These are phyloP conservation scores for Pseudopyricularia cyperi DNA, from an alignment of 2,329 filamentous ascomycete species.

Conservation along the genomic window DNA sequence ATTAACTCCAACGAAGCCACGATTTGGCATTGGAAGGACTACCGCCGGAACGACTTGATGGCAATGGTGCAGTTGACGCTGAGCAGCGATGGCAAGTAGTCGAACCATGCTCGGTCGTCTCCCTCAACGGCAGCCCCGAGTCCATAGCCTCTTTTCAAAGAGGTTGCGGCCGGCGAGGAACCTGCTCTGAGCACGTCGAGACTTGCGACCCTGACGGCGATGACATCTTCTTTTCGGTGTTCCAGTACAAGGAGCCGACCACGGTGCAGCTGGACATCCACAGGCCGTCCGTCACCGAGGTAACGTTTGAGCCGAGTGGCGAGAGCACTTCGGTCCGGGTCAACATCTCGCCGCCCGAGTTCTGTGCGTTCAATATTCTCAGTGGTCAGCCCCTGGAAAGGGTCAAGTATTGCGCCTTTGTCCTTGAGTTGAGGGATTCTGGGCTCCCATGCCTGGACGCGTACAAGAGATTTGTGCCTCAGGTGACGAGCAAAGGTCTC, in stretches of 20 bases:
- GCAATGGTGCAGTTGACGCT: conserved; percentile 26
- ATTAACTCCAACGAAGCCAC: conserved; percentile 18
- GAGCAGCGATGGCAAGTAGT: conserved; percentile 13
- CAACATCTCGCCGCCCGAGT: conserved; percentile 22
- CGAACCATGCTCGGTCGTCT: conserved; percentile 30
- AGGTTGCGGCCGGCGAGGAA: conserved; percentile 23
- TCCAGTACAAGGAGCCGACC: conserved; percentile 27
- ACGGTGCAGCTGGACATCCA: conserved; percentile 25
- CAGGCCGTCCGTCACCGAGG: conserved; percentile 16
- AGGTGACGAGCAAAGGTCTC: conserved; percentile 5
- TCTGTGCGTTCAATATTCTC: conserved; percentile 22
- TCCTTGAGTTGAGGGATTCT: conserved; percentile 32
- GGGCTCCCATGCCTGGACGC: conserved; percentile 29
- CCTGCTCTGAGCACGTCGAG: conserved; percentile 29
- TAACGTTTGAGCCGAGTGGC: background rate
- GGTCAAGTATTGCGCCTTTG: conserved; percentile 33
- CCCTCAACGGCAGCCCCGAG: conserved; percentile 26
- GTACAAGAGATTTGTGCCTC: conserved; percentile 29
- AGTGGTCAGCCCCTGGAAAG: conserved; percentile 19
- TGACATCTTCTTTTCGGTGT: conserved; percentile 32
- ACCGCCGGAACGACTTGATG: conserved; percentile 27
- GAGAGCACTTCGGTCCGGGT: conserved; percentile 17
- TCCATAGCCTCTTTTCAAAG: conserved; percentile 22
- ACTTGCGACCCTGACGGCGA: conserved; percentile 33
- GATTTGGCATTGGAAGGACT: conserved; percentile 27